Evolutionary conservation across 139 green algal species (phyloP).

Genomic region (Chlorella sp.): DNA sequence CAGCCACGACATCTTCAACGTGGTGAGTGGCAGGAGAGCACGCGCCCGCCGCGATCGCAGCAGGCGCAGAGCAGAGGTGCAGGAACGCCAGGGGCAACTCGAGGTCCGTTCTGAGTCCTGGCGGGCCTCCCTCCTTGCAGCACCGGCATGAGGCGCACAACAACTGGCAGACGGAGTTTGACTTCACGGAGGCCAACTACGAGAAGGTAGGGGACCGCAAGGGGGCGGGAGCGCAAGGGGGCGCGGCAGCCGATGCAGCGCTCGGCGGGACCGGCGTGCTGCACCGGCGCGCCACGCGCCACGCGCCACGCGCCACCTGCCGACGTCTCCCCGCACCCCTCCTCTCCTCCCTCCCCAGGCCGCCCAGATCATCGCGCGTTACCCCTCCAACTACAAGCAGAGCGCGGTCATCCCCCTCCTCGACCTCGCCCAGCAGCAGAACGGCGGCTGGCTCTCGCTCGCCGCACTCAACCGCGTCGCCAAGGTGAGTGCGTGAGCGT

Average conservation of each 20-base stretch:
- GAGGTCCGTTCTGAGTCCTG: no score
- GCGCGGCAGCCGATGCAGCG: no score
- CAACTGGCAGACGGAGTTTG: constrained; percentile 80
- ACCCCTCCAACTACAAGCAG: constrained; percentile 96
- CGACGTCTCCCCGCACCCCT: neutral
- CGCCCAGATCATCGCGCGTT: constrained; percentile 81
- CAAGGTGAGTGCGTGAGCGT: no score
- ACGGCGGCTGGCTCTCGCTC: constrained; percentile 89
- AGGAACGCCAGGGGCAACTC: no score
- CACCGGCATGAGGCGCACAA: constrained; percentile 80
- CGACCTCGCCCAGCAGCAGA: constrained; percentile 98
- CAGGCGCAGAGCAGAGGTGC: no score
- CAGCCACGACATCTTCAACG: constrained; percentile 89
- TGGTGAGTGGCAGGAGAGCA: constrained; percentile 34
- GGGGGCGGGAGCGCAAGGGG: no score
- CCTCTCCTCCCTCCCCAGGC: constrained; percentile 23
- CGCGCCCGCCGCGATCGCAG: neutral
- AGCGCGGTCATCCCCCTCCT: constrained; percentile 94
- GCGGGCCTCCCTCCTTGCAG: constrained; percentile 30
- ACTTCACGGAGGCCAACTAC: constrained; percentile 84
- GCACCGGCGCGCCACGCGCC: neutral
- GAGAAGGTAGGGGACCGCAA: constrained; percentile 46
- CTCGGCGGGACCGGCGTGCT: no score
- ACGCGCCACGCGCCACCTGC: neutral
- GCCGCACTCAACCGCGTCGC: constrained; percentile 92